These are phyloP conservation scores for Pistacia vera DNA, from an alignment of 345 rosid species.

Conservation along the genomic window DNA sequence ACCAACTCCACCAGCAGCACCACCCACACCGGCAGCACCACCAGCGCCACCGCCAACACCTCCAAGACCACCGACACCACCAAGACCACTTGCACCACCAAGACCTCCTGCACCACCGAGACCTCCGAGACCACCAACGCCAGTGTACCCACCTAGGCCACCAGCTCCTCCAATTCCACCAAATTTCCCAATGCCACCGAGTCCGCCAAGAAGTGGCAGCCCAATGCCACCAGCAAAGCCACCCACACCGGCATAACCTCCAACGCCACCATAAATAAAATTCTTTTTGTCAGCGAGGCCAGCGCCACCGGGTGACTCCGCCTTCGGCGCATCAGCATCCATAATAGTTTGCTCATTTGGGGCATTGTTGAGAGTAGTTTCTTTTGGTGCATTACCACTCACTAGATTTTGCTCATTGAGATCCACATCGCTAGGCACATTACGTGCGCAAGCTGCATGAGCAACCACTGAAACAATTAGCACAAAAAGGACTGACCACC, in stretches of 20 bases:
- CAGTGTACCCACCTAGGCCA: slow-evolving; percentile 55
- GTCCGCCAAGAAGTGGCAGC: slow-evolving; percentile 52
- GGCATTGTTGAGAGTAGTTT: slow-evolving; percentile 8
- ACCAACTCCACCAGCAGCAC: slow-evolving; percentile 35
- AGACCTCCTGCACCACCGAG: slow-evolving; percentile 32
- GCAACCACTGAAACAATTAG: slow-evolving; percentile 24
- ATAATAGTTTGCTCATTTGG: slow-evolving; percentile 21
- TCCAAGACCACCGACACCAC: slow-evolving; percentile 4
- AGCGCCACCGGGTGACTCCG: slow-evolving; percentile 36
- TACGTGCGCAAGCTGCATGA: slow-evolving; percentile 43
- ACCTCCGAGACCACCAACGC: slow-evolving; percentile 56
- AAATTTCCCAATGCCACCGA: slow-evolving; percentile 50
- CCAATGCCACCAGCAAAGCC: slow-evolving; percentile 66
- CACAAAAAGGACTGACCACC: slow-evolving; percentile 14
- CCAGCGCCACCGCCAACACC: slow-evolving; percentile 30
- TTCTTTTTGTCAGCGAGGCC: slow-evolving; percentile 62
- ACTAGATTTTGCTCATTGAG: slow-evolving; percentile 20
- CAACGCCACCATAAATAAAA: slow-evolving; percentile 61
- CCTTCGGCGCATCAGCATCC: slow-evolving; percentile 42
- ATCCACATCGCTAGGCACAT: slow-evolving; percentile 25
- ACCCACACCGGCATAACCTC: slow-evolving; percentile 76
- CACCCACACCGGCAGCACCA: slow-evolving; percentile 16
- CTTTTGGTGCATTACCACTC: slow-evolving; percentile 36
- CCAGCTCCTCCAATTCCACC: slow-evolving; percentile 57
- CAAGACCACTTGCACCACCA: slow-evolving; percentile 23